A percentile compares a stretch with the other conserved stretches of the same genome.
phyloP scores from a whole-genome alignment of 805 yeast genomes.

The fission yeast (Schizosaccharomyces pombe) region DNA sequence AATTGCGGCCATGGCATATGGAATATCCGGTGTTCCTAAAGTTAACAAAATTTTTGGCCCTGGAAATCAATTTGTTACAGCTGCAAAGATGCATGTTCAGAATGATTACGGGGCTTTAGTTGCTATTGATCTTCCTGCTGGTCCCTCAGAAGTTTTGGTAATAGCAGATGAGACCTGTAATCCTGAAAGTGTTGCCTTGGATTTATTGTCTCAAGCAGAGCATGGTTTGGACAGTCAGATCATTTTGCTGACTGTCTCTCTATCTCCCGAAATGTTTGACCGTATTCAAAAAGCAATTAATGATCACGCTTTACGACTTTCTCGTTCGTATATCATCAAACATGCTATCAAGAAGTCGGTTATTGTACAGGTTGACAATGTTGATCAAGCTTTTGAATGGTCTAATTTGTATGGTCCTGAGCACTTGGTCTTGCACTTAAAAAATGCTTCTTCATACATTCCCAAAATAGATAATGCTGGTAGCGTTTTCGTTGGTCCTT shows the following conservation, averaged over 20 bases:
- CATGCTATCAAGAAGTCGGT: slow-evolving; percentile 82
- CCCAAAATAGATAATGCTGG: slow-evolving; percentile 75
- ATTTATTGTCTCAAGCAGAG: slow-evolving; percentile 90
- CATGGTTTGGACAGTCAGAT: slow-evolving; percentile 98
- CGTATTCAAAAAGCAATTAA: slow-evolving; percentile 66
- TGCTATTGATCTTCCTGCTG: slow-evolving; percentile 98
- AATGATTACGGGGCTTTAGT: slow-evolving; percentile 88
- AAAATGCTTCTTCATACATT: slow-evolving; percentile 52
- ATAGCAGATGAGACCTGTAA: slow-evolving; percentile 72
- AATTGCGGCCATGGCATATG: slow-evolving; percentile 95
- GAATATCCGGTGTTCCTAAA: slow-evolving; percentile 76
- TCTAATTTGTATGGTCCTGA: slow-evolving; percentile 92
- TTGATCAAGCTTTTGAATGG: slow-evolving; percentile 64
- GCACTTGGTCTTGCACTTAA: slow-evolving; percentile 79
- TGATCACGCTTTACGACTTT: slow-evolving; percentile 57
- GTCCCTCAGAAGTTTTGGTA: slow-evolving; percentile 92
- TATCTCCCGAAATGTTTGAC: slow-evolving; percentile 34
- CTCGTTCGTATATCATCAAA: slow-evolving; percentile 82
- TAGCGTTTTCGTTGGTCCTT: slow-evolving; percentile 84
- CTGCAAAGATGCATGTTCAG: slow-evolving; percentile 93
- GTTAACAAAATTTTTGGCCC: slow-evolving; percentile 96
- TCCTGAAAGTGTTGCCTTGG: slow-evolving; percentile 92
- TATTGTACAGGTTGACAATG: slow-evolving; percentile 40
- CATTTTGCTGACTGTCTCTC: slow-evolving; percentile 58
- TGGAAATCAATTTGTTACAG: slow-evolving; percentile 96